Percentiles rank a stretch among this genome's conserved stretches.
Evolutionary conservation across 495 filamentous ascomycete species (phyloP).

Genomic region (Penicillium manginii): DNA sequence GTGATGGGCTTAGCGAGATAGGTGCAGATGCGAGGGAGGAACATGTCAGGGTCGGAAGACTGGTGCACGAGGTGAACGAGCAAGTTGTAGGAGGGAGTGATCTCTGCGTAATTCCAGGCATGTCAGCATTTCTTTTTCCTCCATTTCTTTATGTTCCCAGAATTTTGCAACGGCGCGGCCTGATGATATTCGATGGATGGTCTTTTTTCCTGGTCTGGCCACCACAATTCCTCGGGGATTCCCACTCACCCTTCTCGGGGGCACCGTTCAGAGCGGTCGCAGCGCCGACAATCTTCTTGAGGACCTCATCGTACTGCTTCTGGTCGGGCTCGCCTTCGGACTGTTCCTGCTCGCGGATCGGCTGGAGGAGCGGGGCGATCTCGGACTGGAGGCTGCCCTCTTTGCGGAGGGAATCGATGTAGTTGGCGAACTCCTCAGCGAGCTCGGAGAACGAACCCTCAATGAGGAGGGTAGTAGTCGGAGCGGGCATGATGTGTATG

Average conservation of each 20-base stretch:
- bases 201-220: slow-evolving; percentile 10
- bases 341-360: slow-evolving; percentile 56
- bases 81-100: slow-evolving; percentile 92
- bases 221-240: background rate
- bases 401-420: slow-evolving; percentile 69
- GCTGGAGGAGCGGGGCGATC: slow-evolving; percentile 70
- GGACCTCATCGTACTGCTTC: slow-evolving; percentile 78
- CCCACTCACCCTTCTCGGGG: slow-evolving; percentile 77
- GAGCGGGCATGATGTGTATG: slow-evolving; percentile 51
- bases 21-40: slow-evolving; percentile 83
- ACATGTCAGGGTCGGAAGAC: slow-evolving; percentile 77
- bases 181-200: slow-evolving; percentile 25
- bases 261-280: slow-evolving; percentile 73
- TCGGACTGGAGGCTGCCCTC: slow-evolving; percentile 66
- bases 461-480: slow-evolving; percentile 73
- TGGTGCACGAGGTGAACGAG: slow-evolving; percentile 90
- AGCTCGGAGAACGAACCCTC: slow-evolving; percentile 90
- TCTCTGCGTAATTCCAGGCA: slow-evolving; percentile 58
- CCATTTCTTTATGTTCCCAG: background rate
- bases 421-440: slow-evolving; percentile 84
- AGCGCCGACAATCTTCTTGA: slow-evolving; percentile 84
- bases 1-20: slow-evolving; percentile 85
- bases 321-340: slow-evolving; percentile 45
- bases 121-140: slow-evolving; percentile 14
- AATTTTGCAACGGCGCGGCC: slow-evolving; percentile 7